Base-by-base conservation (phyloP, 352 stramenopile species). In the Pythium periplocum region DNA sequence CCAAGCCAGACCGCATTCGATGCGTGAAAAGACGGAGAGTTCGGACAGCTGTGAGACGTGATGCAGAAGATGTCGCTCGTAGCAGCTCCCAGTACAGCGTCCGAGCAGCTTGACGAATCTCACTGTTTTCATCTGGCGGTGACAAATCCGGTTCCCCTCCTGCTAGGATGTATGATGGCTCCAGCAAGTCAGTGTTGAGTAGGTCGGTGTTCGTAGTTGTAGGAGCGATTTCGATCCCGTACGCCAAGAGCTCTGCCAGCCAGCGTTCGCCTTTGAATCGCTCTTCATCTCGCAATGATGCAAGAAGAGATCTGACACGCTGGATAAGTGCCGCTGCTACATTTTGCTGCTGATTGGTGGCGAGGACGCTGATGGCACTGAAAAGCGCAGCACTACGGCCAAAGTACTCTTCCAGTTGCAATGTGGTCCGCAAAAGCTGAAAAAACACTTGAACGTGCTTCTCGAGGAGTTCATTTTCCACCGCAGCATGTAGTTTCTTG, bases 181-280 rank as follows among this genome's bases (percentile, higher is more conserved):
- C 17, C 17, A 26, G 17, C 17, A 26, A 26, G 17, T 26, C 17
- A 26, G 17, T 26, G 17, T 26, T 26, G 17, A 26, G 17, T 26
- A 26, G 17, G 17, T 26, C 17, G 17, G 17, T 26, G 17, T 26
- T 26, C 17, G 17, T 26, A 26, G 17, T 26, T 26, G 17, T 26
- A 26, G 17, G 17, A 26, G 17, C 43, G 43, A 31, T n/a, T 9
- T 31, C 43, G 9, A 48, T n/a, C 9, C 53, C 47, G 34, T 50
- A 52, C 4, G 31, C 50, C 6, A 82, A 32, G 2, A 86, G 60
- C 54, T 86, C 72, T 12, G 72, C 70, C 3, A 86, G 68, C 75
- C 75, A 86, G 5, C 66, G 59, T 35, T 81, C 75, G 8, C 65
- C 75, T 37, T 71, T 62, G 46, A 75, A 77, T 12, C 62, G 59